phyloP scores from a whole-genome alignment of 441 rosid species.

The Dalechampia spathulata region DNA sequence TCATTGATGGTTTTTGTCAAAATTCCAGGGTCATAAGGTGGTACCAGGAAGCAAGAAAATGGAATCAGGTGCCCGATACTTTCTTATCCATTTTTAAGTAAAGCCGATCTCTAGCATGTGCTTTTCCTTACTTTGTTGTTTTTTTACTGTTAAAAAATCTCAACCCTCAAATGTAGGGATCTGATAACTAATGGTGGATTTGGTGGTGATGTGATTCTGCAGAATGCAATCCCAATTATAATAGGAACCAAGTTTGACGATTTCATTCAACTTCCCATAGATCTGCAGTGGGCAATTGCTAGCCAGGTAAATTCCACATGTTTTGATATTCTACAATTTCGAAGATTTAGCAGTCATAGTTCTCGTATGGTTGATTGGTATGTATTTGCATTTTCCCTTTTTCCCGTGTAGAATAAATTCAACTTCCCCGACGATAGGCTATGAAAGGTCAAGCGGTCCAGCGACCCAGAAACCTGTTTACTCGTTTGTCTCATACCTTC shows the following conservation, averaged over 20 bases:
- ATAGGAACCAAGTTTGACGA: conserved; percentile 88
- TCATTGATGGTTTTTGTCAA: neutral
- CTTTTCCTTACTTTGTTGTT: neutral
- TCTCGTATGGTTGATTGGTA: no score
- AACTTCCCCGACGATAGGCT: no score
- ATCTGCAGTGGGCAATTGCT: conserved; percentile 81
- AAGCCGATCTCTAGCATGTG: neutral
- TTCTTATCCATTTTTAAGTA: neutral
- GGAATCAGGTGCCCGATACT: conserved; percentile 51
- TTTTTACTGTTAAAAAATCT: neutral
- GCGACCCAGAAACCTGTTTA: no score
- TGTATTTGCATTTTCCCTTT: no score
- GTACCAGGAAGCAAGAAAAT: conserved; percentile 71
- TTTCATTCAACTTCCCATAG: conserved; percentile 83
- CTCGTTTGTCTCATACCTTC: no score
- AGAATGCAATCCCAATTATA: conserved; percentile 61
- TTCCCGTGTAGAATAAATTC: no score
- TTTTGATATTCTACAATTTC: no score
- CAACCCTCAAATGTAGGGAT: neutral
- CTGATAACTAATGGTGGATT: neutral
- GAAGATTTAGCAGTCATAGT: no score
- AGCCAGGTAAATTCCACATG: conserved; percentile 46
- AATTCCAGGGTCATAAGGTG: conserved; percentile 56
- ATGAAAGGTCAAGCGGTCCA: no score
- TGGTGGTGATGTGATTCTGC: conserved; percentile 5